These are phyloP conservation scores for Oryza glumipatula DNA, from an alignment of 176 grass and related monocot species.

Conservation along the genomic window DNA sequence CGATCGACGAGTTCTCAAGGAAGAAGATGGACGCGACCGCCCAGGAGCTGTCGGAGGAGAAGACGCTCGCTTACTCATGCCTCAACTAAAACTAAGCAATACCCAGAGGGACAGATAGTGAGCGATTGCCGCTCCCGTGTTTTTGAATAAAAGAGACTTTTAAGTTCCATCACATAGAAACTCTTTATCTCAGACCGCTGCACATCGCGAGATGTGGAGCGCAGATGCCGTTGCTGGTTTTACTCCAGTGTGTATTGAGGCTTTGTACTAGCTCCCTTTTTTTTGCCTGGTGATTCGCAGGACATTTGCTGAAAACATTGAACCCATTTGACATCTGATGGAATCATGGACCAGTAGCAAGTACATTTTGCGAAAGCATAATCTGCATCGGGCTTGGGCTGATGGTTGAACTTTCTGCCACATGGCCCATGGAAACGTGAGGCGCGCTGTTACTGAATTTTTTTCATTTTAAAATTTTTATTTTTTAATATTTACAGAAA, in stretches of 20 bases:
- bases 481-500: too few species aligned
- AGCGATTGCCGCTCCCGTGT: constrained; percentile 32
- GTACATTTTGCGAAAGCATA: not conserved
- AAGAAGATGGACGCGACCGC: constrained; percentile 92
- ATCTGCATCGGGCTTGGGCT: too few species aligned
- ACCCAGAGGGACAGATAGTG: not conserved
- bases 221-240: constrained; percentile 37
- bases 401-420: not conserved
- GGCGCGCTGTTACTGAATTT: too few species aligned
- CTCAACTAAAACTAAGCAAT: constrained; percentile 57
- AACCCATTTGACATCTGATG: constrained; percentile 17
- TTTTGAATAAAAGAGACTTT: constrained; percentile 61
- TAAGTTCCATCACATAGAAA: constrained; percentile 20
- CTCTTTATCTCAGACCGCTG: constrained; percentile 1
- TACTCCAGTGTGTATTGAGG: constrained; percentile 27
- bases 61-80: constrained; percentile 90
- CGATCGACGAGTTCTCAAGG: constrained; percentile 88
- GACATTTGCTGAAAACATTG: constrained; percentile 6
- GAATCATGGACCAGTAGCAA: not conserved
- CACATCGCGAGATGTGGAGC: not conserved
- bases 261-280: constrained; percentile 33
- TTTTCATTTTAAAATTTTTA: too few species aligned
- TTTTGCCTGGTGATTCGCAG: constrained; percentile 48
- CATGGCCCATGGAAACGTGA: too few species aligned
- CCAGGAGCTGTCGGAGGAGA: constrained; percentile 85